Evolutionary conservation across 805 yeast genomes (phyloP).

Genomic region (Zygotorulaspora florentina): DNA sequence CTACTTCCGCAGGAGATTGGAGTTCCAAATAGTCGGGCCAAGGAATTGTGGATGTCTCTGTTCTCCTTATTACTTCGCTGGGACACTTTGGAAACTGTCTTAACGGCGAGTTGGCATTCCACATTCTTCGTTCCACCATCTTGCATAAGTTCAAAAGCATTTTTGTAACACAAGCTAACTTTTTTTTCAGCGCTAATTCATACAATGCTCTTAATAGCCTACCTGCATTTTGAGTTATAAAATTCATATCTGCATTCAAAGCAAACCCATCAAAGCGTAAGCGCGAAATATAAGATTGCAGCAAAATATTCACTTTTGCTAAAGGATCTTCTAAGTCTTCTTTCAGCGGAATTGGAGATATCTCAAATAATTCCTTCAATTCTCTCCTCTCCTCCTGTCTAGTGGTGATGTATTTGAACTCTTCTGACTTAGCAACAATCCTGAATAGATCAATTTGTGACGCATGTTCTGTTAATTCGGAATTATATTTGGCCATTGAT

Average conservation of each 20-base stretch:
- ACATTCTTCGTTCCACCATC: slow-evolving; percentile 74
- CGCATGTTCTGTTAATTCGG: slow-evolving; percentile 58
- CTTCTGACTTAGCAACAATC: slow-evolving; percentile 76
- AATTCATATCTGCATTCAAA: slow-evolving; percentile 86
- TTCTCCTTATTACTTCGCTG: slow-evolving; percentile 58
- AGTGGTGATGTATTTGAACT: slow-evolving; percentile 77
- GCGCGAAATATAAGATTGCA: slow-evolving; percentile 84
- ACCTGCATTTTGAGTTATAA: slow-evolving; percentile 89
- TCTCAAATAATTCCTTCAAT: slow-evolving; percentile 59
- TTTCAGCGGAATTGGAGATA: slow-evolving; percentile 81
- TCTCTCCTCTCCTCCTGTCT: slow-evolving; percentile 83
- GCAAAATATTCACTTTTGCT: slow-evolving; percentile 72
- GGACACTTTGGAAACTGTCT: slow-evolving; percentile 79
- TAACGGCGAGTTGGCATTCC: slow-evolving; percentile 83
- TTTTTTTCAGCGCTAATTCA: slow-evolving; percentile 66
- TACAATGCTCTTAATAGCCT: slow-evolving; percentile 79
- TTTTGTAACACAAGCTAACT: slow-evolving; percentile 66
- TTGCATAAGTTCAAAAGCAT: slow-evolving; percentile 62
- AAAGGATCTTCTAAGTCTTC: slow-evolving; percentile 65
- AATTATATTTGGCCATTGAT: slow-evolving; percentile 66
- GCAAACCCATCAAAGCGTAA: slow-evolving; percentile 83
- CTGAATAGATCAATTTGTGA: slow-evolving; percentile 70
- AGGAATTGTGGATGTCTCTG: slow-evolving; percentile 79
- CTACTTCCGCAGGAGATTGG: slow-evolving; percentile 65
- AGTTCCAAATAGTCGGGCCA: slow-evolving; percentile 72